Base-by-base conservation (phyloP, 306 rosid species). In the Lathyrus oleraceus region DNA sequence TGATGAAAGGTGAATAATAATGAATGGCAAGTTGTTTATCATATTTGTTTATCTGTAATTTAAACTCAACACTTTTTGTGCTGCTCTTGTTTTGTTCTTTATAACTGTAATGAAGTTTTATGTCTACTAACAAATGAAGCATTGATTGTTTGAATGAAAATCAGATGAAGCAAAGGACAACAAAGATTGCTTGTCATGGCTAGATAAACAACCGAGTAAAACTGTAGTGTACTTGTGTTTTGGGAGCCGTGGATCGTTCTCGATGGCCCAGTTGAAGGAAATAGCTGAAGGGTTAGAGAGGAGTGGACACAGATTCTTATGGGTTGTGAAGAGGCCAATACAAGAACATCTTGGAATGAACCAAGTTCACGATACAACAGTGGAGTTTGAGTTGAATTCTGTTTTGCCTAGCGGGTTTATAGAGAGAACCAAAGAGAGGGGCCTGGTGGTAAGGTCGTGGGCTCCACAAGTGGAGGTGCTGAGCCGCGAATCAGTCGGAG, bases 261-360 rank as follows among this genome's bases (percentile, higher is more conserved):
- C 38, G 1, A 5, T 56, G 38, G 17, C 61, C 25, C 38, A 56
- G 4, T 56, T 56, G 39, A 56, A 56, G 39, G 62, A 56, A 8
- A 56, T 56, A 56, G 62, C 62, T 56, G 62, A 56, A 56, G 62
- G 62, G 17, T 56, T 56, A 13, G 62, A 56, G 62, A 54, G 35
- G 35, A 54, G 61, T 54, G 36, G 36, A 23, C 61, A 54, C 19
- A 23, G 62, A 56, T 56, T 56, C 62, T 25, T 56, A 14, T 56
- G 62, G 62, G 62, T 56, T 25, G 19, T 56, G 39, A 56, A 56
- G 38, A 27, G 38, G 39, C 62, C 62, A 14, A 2, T 5, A 25
- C 62, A 56, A 56, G 62, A 27, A 13, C 2, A 56, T 1, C 5
- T 12, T 2, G 19, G 11, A 13, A 14, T 9, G 11, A 56, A 56